Evolutionary conservation across 2,329 filamentous ascomycete species (phyloP), one percentile per base, ranked within the genome.

Genomic region (Penicillium sclerotigenum): DNA sequence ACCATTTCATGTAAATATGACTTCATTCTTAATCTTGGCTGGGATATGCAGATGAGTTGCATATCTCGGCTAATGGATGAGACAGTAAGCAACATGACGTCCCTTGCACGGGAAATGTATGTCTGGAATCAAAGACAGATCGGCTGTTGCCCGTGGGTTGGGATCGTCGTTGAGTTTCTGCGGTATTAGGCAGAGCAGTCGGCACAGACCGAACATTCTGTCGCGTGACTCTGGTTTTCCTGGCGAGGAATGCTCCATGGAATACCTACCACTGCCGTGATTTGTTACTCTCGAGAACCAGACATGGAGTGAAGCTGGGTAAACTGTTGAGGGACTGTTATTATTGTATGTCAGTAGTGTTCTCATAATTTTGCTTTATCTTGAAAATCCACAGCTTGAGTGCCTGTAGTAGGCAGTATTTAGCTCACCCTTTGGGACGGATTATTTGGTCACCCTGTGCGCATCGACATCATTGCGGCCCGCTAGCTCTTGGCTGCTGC

Each of bases 151-250:
- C 33, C 28, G 33, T 41, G 26, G 37, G 13, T 46, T 45, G 42
- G 16, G 45, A 60, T 57, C 60, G 45, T 41, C 54, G 50, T 46
- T 54, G 37, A 45, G 47, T 45, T 49, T 40, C 34, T 40, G 58
- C 37, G 5, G n/a, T 16, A 29, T 45, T 11, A 5, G 29, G 29
- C n/a, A 51, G 37, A 37, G 46, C 16, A 28, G 34, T 56, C 18
- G 49, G 28, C 29, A 46, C n/a, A 26, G n/a, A 47, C 46, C 53
- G 48, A 56, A 47, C 46, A 52, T 38, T 50, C 58, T 45, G 24
- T 57, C 48, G 46, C 51, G 45, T 38, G 53, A 42, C 22, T 11
- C 16, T n/a, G 20, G 41, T 46, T 38, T 37, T 24, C 33, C 14
- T 51, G 13, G 20, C 14, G 20, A 26, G 33, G 26, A 38, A 52